Percentiles rank a stretch among this genome's conserved stretches.
These are phyloP conservation scores for Bertia moriformis DNA, from an alignment of 2,329 filamentous ascomycete genomes.

Conservation along the genomic window DNA sequence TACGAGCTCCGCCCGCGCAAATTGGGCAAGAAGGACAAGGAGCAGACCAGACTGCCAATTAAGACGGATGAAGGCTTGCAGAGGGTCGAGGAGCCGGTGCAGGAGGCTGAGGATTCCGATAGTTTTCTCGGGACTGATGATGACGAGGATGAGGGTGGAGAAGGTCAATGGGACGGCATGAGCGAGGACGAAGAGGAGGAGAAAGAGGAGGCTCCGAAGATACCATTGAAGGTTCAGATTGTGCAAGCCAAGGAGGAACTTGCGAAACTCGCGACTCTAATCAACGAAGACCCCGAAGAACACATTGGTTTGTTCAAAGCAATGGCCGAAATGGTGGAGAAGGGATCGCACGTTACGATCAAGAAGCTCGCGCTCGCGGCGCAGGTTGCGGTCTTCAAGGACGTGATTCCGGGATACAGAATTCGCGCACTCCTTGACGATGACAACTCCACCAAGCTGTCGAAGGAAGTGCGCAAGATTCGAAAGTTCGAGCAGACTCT, in stretches of 20 bases:
- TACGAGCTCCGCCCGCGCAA: slow-evolving; percentile 74
- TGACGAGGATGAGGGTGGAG: slow-evolving; percentile 39
- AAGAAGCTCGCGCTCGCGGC: slow-evolving; percentile 77
- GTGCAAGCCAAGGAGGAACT: slow-evolving; percentile 81
- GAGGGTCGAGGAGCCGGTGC: slow-evolving; percentile 32
- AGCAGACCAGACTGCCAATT: slow-evolving; percentile 67
- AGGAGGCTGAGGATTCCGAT: slow-evolving; percentile 41
- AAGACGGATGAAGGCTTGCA: slow-evolving; percentile 58
- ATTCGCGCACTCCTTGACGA: slow-evolving; percentile 73
- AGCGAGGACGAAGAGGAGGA: slow-evolving; percentile 23
- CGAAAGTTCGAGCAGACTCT: slow-evolving; percentile 78
- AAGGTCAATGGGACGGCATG: slow-evolving; percentile 17
- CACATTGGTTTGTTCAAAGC: slow-evolving; percentile 67
- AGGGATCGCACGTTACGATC: slow-evolving; percentile 48
- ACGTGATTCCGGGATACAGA: slow-evolving; percentile 89
- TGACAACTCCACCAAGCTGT: slow-evolving; percentile 63
- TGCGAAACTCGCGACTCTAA: slow-evolving; percentile 61
- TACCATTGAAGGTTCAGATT: slow-evolving; percentile 68
- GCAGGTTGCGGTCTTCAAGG: slow-evolving; percentile 82
- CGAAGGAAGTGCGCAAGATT: slow-evolving; percentile 76
- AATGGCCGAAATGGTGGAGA: slow-evolving; percentile 56
- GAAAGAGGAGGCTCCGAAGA: slow-evolving; percentile 35
- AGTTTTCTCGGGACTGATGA: slow-evolving; percentile 42
- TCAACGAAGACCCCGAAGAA: slow-evolving; percentile 91
- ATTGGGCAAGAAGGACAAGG: slow-evolving; percentile 55